Evolutionary conservation across 352 stramenopile species (phyloP), one percentile per base, ranked within the genome.

Genomic region (Globisporangium paroecandrum): DNA sequence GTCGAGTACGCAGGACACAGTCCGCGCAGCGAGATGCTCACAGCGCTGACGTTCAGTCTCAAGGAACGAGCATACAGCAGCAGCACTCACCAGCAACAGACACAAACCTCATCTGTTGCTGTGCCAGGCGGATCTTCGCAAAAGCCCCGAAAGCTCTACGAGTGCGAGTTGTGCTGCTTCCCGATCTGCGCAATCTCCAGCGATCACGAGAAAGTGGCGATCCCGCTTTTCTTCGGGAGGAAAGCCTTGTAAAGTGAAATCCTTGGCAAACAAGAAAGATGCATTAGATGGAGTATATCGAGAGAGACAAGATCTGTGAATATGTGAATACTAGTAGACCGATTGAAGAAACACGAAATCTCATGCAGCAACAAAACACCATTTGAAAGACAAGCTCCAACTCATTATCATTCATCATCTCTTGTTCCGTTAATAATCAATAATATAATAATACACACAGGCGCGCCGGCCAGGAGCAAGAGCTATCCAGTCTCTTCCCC

Each of bases 121-220:
- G 18, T 22, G 10, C 1, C 56, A 41, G 18, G 18, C 36, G 3
- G 29, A 6, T 34, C 29, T 41, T 20, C 34, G 29, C 36, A 15
- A 1, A 64, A 58, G 27, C 55, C 38, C 4, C 81, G 77, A 62
- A 68, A 72, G 49, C 58, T 87, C n/a, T 77, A 74, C 34, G 79
- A 84, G 62, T 87, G 79, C 57, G 65, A 67, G 43, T 56, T 78
- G 38, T 87, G 79, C 65, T 66, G 75, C 13, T 70, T 87, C 60
- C 75, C 76, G 20, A 72, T 84, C 51, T 76, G 66, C 54, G 75
- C 73, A 1, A 38, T 80, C 25, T 56, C 68, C 12, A 67, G 13
- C 27, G 32, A 73, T 6, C 62, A 64, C 22, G 65, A 64, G n/a
- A 61, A 62, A 53, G 60, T 55, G 46, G 59, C 66, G 32, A 53